Evolutionary conservation across 2,329 filamentous ascomycete genomes (phyloP).

Genomic region (Truncatella angustata): DNA sequence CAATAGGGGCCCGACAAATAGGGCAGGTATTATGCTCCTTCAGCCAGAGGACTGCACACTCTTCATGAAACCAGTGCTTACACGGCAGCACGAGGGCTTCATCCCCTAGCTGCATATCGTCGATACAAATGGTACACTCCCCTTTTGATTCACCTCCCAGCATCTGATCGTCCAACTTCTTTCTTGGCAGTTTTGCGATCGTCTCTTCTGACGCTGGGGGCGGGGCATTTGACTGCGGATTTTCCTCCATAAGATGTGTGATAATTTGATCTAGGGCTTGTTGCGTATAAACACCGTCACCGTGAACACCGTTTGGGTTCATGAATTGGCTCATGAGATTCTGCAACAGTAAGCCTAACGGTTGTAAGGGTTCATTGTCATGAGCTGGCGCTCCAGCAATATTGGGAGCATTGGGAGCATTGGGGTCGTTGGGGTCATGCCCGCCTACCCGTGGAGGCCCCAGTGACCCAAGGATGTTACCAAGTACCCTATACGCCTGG

Average conservation of each 20-base stretch:
- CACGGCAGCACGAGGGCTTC: conserved; percentile 80
- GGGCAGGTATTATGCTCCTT: conserved; percentile 92
- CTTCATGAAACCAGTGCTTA: conserved; percentile 88
- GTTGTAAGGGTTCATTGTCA: conserved; percentile 16
- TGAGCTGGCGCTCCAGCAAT: conserved; percentile 20
- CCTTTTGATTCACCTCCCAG: conserved; percentile 64
- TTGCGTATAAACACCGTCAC: conserved; percentile 87
- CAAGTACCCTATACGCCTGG: conserved; percentile 41
- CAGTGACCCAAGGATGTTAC: conserved; percentile 40
- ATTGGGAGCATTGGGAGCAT: conserved; percentile 10
- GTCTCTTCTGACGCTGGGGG: conserved; percentile 76
- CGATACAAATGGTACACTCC: conserved; percentile 95
- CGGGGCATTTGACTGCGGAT: conserved; percentile 72
- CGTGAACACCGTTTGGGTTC: conserved; percentile 53
- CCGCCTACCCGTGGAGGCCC: conserved; percentile 31
- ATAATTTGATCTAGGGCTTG: conserved; percentile 89
- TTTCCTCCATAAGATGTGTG: conserved; percentile 82
- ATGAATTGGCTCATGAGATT: conserved; percentile 53
- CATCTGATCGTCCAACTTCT: conserved; percentile 68
- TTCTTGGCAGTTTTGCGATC: conserved; percentile 71
- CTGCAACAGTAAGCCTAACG: conserved; percentile 40
- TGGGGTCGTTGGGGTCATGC: conserved; percentile 13
- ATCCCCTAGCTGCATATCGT: conserved; percentile 70
- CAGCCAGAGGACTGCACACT: conserved; percentile 81
- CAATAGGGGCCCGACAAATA: conserved; percentile 65